phyloP scores from a whole-genome alignment of 306 rosid genomes.

The Rosa rugosa region DNA sequence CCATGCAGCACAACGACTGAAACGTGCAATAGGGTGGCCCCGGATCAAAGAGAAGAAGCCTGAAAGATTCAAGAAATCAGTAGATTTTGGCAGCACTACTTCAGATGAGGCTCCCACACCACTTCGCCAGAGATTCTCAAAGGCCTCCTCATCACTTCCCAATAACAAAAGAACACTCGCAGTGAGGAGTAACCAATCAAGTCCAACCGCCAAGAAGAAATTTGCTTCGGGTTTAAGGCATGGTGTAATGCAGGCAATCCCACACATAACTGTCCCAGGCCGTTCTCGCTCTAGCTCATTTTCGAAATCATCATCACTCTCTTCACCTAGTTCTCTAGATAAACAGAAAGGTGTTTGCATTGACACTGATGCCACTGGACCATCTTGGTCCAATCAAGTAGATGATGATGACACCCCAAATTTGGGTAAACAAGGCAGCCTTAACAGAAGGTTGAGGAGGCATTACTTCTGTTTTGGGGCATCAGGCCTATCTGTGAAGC shows the following conservation, averaged over 20 bases:
- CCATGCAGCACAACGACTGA: conserved; percentile 60
- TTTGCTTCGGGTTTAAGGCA: conserved; percentile 73
- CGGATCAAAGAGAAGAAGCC: conserved; percentile 51
- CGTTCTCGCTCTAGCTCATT: conserved; percentile 85
- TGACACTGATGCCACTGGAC: conserved; percentile 62
- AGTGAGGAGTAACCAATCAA: conserved; percentile 80
- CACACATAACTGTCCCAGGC: conserved; percentile 54
- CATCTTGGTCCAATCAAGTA: conserved; percentile 58
- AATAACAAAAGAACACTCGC: conserved; percentile 84
- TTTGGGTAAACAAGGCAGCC: conserved; percentile 36
- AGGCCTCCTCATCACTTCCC: conserved; percentile 48
- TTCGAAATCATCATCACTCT: conserved; percentile 72
- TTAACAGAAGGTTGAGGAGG: conserved; percentile 51
- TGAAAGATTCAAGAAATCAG: conserved; percentile 37
- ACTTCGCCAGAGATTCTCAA: conserved; percentile 72
- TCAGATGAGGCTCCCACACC: conserved; percentile 67
- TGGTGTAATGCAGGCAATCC: conserved; percentile 66
- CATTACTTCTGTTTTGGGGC: conserved; percentile 87
- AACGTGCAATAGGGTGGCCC: conserved; percentile 70
- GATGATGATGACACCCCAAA: conserved; percentile 41
- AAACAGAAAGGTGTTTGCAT: conserved; percentile 66
- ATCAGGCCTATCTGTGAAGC: conserved; percentile 54
- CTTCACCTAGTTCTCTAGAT: conserved; percentile 72
- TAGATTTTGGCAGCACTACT: conserved; percentile 34
- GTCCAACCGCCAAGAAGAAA: conserved; percentile 95